A percentile compares a stretch with the other conserved stretches of the same genome.
These are phyloP conservation scores for Penicillium sp. DNA, from an alignment of 2,329 filamentous ascomycete genomes.

Conservation along the genomic window DNA sequence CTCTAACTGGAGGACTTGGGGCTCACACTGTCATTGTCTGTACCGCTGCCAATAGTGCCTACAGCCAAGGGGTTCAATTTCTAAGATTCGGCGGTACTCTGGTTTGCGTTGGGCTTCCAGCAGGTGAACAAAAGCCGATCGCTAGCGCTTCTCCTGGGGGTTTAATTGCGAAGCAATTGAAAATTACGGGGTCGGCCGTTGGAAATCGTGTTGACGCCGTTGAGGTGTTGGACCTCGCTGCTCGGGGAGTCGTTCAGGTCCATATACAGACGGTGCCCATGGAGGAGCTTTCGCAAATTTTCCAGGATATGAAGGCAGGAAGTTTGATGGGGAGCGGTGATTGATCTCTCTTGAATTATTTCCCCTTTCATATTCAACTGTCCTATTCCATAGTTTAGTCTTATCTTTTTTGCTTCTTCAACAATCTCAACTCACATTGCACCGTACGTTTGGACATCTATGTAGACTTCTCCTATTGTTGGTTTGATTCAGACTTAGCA, in stretches of 20 bases:
- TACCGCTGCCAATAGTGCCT: neutral
- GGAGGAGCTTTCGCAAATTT: neutral
- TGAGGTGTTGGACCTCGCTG: neutral
- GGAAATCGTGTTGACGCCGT: neutral
- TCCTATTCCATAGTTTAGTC: no score
- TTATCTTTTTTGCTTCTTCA: no score
- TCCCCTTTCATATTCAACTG: no score
- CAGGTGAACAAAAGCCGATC: neutral
- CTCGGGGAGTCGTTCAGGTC: neutral
- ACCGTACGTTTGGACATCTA: neutral
- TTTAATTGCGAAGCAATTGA: neutral
- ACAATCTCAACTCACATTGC: neutral
- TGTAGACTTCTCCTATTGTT: no score
- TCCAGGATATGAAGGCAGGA: neutral
- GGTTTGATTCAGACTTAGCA: neutral
- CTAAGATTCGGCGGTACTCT: neutral
- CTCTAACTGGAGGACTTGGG: neutral
- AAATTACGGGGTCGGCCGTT: neutral
- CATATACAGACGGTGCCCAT: neutral
- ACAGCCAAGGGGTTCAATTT: neutral
- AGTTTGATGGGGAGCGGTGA: neutral
- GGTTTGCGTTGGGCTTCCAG: neutral
- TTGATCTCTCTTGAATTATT: neutral
- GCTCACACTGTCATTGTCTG: neutral
- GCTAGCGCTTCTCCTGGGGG: neutral